These are phyloP conservation scores for Kwoniella mangroviensis DNA, from an alignment of 768 basidiomycete species.

Conservation along the genomic window DNA sequence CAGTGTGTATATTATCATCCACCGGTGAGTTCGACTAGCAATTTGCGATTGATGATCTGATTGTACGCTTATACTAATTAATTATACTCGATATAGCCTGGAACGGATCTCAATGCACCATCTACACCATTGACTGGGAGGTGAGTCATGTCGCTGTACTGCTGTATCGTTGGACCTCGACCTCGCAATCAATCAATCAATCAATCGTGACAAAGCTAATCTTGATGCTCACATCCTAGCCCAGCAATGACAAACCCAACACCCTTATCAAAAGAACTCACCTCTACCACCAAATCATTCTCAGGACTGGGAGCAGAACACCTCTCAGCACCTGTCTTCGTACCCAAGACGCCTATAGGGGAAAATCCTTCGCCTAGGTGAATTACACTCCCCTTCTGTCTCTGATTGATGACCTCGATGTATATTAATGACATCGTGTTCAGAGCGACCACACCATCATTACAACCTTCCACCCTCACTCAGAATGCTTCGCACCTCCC, in stretches of 20 bases:
- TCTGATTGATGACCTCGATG: background rate
- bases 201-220: background rate
- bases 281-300: conserved; percentile 6
- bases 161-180: background rate
- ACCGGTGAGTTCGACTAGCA: conserved; percentile 31
- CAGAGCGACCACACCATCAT: conserved; percentile 20
- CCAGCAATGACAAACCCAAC: conserved; percentile 17
- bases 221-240: background rate
- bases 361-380: conserved; percentile 37
- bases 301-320: conserved; percentile 40
- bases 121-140: conserved; percentile 9
- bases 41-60: background rate
- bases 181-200: background rate
- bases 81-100: conserved; percentile 18
- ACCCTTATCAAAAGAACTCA: conserved; percentile 10
- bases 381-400: background rate
- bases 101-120: conserved; percentile 22
- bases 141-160: conserved; percentile 5
- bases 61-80: background rate
- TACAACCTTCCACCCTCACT: conserved; percentile 5
- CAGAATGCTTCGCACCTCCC: conserved; percentile 14
- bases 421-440: background rate
- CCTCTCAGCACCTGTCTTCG: conserved; percentile 51
- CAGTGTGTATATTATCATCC: conserved; percentile 54
- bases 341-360: conserved; percentile 46